Evolutionary conservation across 129 eudicot species (phyloP).

Genomic region (Helichrysum umbraculigerum): DNA sequence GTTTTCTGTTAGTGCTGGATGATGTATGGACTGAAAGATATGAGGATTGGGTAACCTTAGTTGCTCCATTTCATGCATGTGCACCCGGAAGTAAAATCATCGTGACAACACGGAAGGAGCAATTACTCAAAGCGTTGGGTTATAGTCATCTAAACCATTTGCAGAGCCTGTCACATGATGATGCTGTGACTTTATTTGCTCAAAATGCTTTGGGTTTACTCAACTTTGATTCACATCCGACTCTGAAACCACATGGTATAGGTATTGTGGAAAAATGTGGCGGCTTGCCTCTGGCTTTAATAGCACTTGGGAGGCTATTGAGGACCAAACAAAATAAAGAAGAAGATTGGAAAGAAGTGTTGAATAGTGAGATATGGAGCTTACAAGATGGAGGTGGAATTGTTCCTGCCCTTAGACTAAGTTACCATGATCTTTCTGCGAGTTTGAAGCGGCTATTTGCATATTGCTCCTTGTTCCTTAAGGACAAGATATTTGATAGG

Average conservation of each 20-base stretch:
- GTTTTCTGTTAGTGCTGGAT: slow-evolving; percentile 57
- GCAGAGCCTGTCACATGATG: neutral
- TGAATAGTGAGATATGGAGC: too few species aligned
- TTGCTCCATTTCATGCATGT: slow-evolving; percentile 34
- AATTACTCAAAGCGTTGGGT: slow-evolving; percentile 41
- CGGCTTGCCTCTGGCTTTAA: slow-evolving; percentile 19
- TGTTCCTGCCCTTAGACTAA: slow-evolving; percentile 31
- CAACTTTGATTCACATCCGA: slow-evolving; percentile 9
- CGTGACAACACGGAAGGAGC: slow-evolving; percentile 55
- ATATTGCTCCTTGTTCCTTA: slow-evolving; percentile 42
- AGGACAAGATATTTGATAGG: slow-evolving; percentile 33
- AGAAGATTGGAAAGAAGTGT: too few species aligned
- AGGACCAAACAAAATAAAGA: too few species aligned
- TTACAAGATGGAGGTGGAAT: slow-evolving; percentile 7
- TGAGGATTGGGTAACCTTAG: slow-evolving; percentile 41
- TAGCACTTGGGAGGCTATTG: too few species aligned
- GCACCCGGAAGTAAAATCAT: slow-evolving; percentile 55
- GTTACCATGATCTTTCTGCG: slow-evolving; percentile 39
- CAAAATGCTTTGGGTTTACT: neutral
- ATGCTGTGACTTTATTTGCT: neutral
- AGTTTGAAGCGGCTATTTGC: slow-evolving; percentile 34
- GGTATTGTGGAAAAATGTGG: slow-evolving; percentile 15
- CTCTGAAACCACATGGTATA: neutral
- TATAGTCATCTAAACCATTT: neutral
- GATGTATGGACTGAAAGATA: slow-evolving; percentile 55